Conservation (phyloP, 495 filamentous ascomycete species). For the Trichoderma gamsii region DNA sequence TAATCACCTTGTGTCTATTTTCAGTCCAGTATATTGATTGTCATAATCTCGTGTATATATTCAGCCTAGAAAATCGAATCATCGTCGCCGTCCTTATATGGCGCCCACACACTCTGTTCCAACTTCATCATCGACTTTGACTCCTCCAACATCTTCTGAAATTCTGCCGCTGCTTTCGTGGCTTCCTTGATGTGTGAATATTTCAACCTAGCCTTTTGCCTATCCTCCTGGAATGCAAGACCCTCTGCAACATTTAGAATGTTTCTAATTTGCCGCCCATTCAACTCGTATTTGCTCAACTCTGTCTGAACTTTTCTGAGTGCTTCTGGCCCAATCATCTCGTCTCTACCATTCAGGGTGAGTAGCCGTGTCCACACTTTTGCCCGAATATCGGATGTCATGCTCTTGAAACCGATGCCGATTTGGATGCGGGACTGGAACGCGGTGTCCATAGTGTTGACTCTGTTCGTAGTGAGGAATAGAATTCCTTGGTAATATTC, state of each 20-base stretch:
- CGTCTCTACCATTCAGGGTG: not conserved
- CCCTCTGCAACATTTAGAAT: conserved; percentile 17
- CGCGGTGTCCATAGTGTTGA: conserved; percentile 37
- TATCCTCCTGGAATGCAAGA: not conserved
- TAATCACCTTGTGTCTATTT: too few relatives aligned
- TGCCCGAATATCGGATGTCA: conserved; percentile 17
- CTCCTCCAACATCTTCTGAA: not conserved
- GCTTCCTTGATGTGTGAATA: not conserved
- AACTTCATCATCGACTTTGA: not conserved
- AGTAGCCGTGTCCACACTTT: conserved; percentile 22
- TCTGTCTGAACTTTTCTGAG: conserved; percentile 4
- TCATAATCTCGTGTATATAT: not conserved
- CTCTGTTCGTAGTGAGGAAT: conserved; percentile 37
- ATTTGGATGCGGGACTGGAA: conserved; percentile 43
- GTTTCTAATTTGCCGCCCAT: conserved; percentile 22
- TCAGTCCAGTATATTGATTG: too few relatives aligned
- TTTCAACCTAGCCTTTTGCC: not conserved
- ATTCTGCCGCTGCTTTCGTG: not conserved
- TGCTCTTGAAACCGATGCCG: conserved; percentile 24
- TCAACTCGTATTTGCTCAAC: conserved; percentile 16
- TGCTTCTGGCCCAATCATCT: not conserved
- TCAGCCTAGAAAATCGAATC: not conserved
- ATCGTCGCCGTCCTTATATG: not conserved
- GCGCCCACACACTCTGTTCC: not conserved
- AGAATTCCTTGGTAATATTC: conserved; percentile 44